These are phyloP conservation scores for Zostera marina DNA, from an alignment of 116 monocot genomes.

Conservation along the genomic window DNA sequence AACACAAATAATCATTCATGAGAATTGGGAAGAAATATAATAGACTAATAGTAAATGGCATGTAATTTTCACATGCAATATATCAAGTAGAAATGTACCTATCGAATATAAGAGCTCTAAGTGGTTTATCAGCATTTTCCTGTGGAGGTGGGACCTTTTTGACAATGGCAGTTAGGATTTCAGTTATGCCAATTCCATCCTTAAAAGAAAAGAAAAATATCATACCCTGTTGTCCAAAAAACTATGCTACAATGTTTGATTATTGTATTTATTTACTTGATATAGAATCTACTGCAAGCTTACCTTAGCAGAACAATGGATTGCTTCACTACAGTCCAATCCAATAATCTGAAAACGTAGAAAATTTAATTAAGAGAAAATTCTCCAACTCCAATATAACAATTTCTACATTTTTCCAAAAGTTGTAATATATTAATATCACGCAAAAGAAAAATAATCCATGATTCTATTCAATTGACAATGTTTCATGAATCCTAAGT, in stretches of 20 bases:
- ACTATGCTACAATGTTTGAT: neutral
- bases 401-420: neutral
- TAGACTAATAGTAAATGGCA: neutral
- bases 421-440: neutral
- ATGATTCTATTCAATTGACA: too few species aligned
- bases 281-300: neutral
- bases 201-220: conserved; percentile 3
- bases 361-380: neutral
- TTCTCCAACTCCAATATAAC: neutral
- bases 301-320: conserved; percentile 95
- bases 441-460: neutral
- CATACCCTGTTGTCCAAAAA: neutral
- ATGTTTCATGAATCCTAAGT: too few species aligned
- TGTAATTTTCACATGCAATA: neutral
- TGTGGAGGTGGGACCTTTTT: conserved; percentile 65
- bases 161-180: conserved; percentile 71
- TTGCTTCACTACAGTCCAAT: conserved; percentile 74
- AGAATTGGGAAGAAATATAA: too few species aligned
- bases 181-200: conserved; percentile 85
- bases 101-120: conserved; percentile 96
- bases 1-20: too few species aligned
- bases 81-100: conserved; percentile 25
- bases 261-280: neutral
- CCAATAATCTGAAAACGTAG: conserved; percentile 62
- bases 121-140: conserved; percentile 46